Conservation (phyloP, 306 rosid species). For the Gleditsia sinensis region DNA sequence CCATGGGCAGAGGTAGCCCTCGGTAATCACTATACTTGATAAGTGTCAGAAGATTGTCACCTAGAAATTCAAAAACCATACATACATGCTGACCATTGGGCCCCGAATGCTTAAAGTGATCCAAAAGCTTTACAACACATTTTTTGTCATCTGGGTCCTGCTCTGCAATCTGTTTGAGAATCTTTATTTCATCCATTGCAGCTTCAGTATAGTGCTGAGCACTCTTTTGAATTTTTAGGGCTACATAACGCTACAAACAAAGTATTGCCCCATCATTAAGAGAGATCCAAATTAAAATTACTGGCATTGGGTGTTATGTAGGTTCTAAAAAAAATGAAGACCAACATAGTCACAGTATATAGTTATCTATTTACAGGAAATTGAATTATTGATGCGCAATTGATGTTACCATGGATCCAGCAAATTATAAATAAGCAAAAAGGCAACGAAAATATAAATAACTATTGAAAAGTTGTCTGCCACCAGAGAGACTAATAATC, state of each 20-base stretch:
- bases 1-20: constrained; percentile 78
- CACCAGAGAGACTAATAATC: background rate
- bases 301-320: background rate
- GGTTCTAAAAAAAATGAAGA: constrained; percentile 13
- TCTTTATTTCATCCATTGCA: constrained; percentile 95
- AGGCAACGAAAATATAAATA: background rate
- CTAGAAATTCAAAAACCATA: constrained; percentile 96
- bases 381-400: background rate
- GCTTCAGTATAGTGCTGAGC: constrained; percentile 98
- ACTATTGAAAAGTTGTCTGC: background rate
- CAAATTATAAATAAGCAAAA: background rate
- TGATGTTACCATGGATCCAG: background rate
- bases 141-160: constrained; percentile 83
- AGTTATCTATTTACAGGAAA: background rate
- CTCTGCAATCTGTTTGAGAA: constrained; percentile 92
- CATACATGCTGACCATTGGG: constrained; percentile 97
- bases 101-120: constrained; percentile 95
- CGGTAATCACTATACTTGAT: constrained; percentile 86
- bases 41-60: constrained; percentile 91
- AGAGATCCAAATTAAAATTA: constrained; percentile 11
- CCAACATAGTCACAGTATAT: background rate
- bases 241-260: constrained; percentile 78
- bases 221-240: constrained; percentile 96
- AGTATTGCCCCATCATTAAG: constrained; percentile 7
- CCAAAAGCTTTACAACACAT: constrained; percentile 94